Evolutionary conservation across 768 basidiomycete genomes (phyloP).

Genomic region (Trametes elegans): DNA sequence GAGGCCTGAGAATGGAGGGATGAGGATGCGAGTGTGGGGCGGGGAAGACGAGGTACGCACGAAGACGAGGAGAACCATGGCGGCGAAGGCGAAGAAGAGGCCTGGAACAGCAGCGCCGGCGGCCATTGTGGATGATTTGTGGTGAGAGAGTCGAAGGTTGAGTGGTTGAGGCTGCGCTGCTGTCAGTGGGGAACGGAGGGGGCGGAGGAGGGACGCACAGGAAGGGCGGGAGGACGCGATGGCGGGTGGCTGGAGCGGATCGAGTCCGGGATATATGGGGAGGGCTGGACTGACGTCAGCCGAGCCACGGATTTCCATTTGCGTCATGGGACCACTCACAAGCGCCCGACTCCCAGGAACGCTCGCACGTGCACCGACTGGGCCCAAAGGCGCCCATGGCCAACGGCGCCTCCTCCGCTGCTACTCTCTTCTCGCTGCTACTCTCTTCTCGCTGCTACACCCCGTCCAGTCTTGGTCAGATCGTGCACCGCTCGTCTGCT

Average conservation of each 20-base stretch:
- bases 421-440: neutral
- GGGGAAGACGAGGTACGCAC: conserved; percentile 40
- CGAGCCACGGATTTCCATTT: conserved; percentile 9
- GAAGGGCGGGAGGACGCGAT: neutral
- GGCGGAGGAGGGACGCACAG: neutral
- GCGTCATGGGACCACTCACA: conserved; percentile 2
- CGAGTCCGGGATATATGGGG: neutral
- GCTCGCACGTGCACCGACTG: too few relatives aligned
- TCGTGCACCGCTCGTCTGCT: neutral
- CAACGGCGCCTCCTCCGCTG: too few relatives aligned
- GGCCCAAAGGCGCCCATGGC: too few relatives aligned
- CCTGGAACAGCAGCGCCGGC: conserved; percentile 66
- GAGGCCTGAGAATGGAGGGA: conserved; percentile 46
- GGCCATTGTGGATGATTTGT: conserved; percentile 34
- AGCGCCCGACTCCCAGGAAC: conserved; percentile 5
- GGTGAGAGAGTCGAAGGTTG: conserved; percentile 18
- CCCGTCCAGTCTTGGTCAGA: too few relatives aligned
- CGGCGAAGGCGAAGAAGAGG: conserved; percentile 68
- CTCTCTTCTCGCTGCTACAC: too few relatives aligned
- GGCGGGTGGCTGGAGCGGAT: neutral
- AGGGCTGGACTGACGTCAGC: conserved; percentile 7
- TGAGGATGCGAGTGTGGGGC: neutral
- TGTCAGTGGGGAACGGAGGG: too few relatives aligned
- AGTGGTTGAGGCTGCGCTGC: neutral
- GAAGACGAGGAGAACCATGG: conserved; percentile 66